These are phyloP conservation scores for Thymus quinquecostatus DNA, from an alignment of 257 asterid species.

Conservation along the genomic window DNA sequence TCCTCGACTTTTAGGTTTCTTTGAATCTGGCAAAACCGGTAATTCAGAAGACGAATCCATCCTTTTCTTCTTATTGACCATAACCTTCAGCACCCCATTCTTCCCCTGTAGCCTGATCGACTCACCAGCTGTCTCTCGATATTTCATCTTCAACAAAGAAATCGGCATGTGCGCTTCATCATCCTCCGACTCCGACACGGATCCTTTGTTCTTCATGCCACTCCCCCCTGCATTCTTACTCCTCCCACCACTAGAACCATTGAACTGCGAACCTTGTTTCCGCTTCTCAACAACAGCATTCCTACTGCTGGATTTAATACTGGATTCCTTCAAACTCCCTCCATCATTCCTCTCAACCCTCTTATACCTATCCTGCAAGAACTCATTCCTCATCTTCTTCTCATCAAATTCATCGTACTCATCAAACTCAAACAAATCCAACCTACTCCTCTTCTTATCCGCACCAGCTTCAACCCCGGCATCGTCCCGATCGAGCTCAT, in stretches of 20 bases:
- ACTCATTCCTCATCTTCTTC: constrained; percentile 55
- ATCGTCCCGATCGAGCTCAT: constrained; percentile 44
- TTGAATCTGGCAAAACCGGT: constrained; percentile 40
- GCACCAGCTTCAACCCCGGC: constrained; percentile 46
- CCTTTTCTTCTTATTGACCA: constrained; percentile 82
- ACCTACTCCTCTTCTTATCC: constrained; percentile 65
- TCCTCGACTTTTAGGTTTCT: constrained; percentile 43
- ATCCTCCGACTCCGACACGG: constrained; percentile 50
- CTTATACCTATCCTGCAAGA: constrained; percentile 41
- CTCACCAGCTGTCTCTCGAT: constrained; percentile 55
- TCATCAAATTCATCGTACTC: constrained; percentile 81
- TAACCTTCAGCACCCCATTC: constrained; percentile 93
- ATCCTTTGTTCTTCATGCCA: constrained; percentile 36
- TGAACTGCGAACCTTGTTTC: constrained; percentile 47
- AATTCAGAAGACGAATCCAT: constrained; percentile 40
- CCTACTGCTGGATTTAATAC: constrained; percentile 45
- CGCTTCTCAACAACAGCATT: constrained; percentile 52
- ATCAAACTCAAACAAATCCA: constrained; percentile 86
- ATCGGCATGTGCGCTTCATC: constrained; percentile 70
- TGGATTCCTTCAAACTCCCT: constrained; percentile 45
- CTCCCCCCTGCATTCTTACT: constrained; percentile 42
- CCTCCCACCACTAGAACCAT: constrained; percentile 57
- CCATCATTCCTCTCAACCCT: constrained; percentile 39
- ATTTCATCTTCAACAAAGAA: constrained; percentile 61
- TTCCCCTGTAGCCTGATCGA: constrained; percentile 92